Conservation (phyloP, 441 rosid species). For the Corymbia citriodora region DNA sequence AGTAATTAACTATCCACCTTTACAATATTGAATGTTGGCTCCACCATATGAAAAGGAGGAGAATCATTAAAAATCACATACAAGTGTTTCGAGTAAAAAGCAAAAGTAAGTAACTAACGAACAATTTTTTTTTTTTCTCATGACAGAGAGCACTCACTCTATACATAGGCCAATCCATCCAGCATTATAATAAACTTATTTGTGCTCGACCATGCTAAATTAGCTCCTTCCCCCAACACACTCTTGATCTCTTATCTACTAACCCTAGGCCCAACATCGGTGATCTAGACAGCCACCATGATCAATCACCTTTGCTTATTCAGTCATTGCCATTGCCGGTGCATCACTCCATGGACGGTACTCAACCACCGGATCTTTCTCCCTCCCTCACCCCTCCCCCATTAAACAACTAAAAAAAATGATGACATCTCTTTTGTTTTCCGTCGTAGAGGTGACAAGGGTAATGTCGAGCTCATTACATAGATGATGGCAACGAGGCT, state of each 20-base stretch:
- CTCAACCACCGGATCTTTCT: neutral
- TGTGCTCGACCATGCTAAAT: neutral
- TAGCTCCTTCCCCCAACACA: neutral
- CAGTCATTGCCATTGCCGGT: neutral
- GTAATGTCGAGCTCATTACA: neutral
- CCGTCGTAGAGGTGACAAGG: neutral
- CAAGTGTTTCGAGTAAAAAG: neutral
- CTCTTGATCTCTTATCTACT: neutral
- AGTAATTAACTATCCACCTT: neutral
- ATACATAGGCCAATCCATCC: neutral
- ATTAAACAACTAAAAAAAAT: neutral
- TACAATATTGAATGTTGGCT: neutral
- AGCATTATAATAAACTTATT: neutral
- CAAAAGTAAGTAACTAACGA: neutral
- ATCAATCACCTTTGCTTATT: neutral
- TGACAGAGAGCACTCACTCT: neutral
- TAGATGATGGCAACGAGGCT: neutral
- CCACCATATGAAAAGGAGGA: neutral
- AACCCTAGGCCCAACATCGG: neutral
- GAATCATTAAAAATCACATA: neutral
- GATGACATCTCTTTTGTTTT: neutral
- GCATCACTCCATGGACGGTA: neutral
- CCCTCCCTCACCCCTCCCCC: neutral
- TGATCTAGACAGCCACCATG: neutral
- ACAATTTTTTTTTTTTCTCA: too few relatives aligned